Evolutionary conservation across 306 rosid species (phyloP).

Genomic region (Rosa multiflora): DNA sequence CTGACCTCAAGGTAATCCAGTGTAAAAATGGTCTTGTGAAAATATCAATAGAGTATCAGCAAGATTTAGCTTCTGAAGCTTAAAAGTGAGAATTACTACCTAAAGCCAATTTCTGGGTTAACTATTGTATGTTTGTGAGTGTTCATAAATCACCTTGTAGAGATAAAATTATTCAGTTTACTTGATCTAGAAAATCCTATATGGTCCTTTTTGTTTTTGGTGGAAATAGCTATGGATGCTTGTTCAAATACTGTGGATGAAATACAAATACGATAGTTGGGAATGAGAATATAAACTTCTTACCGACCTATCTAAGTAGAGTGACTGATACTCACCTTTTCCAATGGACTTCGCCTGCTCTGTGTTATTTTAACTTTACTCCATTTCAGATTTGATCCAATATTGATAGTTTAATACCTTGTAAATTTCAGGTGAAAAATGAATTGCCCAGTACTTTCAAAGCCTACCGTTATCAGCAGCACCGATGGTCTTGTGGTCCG

Average conservation of each 20-base stretch:
- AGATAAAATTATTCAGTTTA: neutral
- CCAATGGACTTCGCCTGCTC: neutral
- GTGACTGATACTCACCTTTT: neutral
- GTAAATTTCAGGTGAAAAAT: constrained; percentile 68
- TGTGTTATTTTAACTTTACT: no score
- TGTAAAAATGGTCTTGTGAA: neutral
- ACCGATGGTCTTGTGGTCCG: constrained; percentile 96
- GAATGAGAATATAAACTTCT: neutral
- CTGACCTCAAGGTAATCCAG: constrained; percentile 58
- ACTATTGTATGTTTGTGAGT: neutral
- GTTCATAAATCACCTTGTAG: neutral
- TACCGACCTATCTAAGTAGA: neutral
- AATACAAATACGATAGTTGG: neutral
- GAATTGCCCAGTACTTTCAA: constrained; percentile 97
- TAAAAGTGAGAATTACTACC: neutral
- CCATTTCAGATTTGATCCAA: neutral
- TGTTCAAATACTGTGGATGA: neutral
- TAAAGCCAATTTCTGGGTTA: neutral
- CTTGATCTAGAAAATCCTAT: neutral
- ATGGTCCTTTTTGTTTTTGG: neutral
- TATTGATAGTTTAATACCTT: neutral
- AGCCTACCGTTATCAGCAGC: constrained; percentile 91
- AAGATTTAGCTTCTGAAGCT: neutral
- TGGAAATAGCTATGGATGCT: neutral
- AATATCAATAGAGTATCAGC: neutral